These are phyloP conservation scores for Candida sanyaensis DNA, from an alignment of 1,139 yeast genomes.

Conservation along the genomic window DNA sequence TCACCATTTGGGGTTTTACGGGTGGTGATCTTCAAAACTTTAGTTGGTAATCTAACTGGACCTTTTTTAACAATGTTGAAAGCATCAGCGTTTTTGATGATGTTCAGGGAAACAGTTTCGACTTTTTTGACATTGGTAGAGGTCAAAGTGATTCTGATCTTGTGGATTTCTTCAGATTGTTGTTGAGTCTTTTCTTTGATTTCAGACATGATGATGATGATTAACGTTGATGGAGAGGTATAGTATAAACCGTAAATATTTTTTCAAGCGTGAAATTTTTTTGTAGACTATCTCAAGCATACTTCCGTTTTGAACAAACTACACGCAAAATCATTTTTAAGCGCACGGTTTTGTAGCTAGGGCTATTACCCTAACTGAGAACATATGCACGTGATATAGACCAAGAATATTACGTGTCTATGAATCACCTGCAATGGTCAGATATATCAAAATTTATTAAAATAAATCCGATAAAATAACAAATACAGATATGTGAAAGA, in stretches of 20 bases:
- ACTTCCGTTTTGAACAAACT: too few species aligned
- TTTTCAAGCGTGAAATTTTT: too few species aligned
- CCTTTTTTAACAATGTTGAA: conserved; percentile 90
- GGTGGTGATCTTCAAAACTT: conserved; percentile 97
- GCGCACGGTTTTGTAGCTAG: too few species aligned
- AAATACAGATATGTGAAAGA: too few species aligned
- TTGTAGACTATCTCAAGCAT: too few species aligned
- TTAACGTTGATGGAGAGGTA: conserved; percentile 44
- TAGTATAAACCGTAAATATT: neutral
- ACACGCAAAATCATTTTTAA: too few species aligned
- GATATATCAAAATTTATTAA: too few species aligned
- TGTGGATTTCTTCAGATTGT: conserved; percentile 84
- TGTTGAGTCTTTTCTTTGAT: conserved; percentile 75
- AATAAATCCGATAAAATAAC: too few species aligned
- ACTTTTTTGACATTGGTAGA: conserved; percentile 99
- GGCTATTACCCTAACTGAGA: too few species aligned
- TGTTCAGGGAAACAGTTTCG: conserved; percentile 89
- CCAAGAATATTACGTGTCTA: too few species aligned
- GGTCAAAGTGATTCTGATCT: conserved; percentile 99
- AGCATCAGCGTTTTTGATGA: conserved; percentile 84
- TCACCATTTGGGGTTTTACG: conserved; percentile 99
- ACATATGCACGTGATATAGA: too few species aligned
- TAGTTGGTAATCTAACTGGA: conserved; percentile 99
- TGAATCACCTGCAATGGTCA: too few species aligned
- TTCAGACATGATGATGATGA: conserved; percentile 65